phyloP scores from a whole-genome alignment of 176 grass and related monocot species.

The Rhynchospora tenuis region DNA sequence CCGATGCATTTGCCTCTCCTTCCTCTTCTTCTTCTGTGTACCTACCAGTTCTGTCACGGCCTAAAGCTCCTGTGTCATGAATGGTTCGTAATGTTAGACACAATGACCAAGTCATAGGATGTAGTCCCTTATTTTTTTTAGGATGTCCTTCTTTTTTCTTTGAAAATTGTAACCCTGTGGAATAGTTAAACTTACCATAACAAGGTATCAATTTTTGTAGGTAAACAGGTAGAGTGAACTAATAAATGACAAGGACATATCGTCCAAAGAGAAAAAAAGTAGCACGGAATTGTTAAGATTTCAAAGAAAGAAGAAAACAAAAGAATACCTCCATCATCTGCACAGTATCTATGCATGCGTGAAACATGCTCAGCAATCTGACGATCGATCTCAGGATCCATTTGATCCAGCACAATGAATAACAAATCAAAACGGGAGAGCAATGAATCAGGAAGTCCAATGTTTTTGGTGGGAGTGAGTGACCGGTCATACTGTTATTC shows the following conservation, averaged over 20 bases:
- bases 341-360: constrained; percentile 94
- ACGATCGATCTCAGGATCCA: constrained; percentile 94
- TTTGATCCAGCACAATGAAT: constrained; percentile 99
- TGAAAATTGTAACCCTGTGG: neutral
- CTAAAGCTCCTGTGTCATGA: constrained; percentile 3
- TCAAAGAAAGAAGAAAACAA: neutral
- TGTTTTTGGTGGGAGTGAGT: constrained; percentile 93
- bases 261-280: constrained; percentile 1
- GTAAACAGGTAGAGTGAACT: constrained; percentile 2
- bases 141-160: constrained; percentile 45
- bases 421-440: constrained; percentile 99
- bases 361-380: constrained; percentile 94
- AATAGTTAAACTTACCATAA: constrained; percentile 39
- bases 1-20: constrained; percentile 55
- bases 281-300: neutral
- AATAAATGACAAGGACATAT: neutral
- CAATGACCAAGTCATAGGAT: neutral
- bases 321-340: constrained; percentile 75
- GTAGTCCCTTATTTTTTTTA: neutral
- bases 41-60: constrained; percentile 17
- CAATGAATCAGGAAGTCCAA: constrained; percentile 90
- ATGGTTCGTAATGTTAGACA: neutral
- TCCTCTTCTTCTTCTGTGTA: constrained; percentile 71
- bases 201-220: constrained; percentile 6
- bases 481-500: constrained; percentile 83